These are phyloP conservation scores for Fraxinus sp. DNA, from an alignment of 305 asterid genomes.

Conservation along the genomic window DNA sequence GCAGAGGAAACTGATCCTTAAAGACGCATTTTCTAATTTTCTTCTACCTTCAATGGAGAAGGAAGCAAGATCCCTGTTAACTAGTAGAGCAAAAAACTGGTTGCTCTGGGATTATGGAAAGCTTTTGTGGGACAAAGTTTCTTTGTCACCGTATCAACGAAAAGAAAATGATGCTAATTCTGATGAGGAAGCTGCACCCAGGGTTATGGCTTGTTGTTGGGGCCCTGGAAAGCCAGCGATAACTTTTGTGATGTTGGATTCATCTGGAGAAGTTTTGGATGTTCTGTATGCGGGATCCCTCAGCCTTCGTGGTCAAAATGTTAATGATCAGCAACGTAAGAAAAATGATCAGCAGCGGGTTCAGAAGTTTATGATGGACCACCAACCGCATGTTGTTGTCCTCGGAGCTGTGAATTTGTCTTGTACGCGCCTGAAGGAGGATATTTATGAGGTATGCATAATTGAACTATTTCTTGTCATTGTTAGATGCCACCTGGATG, in stretches of 20 bases:
- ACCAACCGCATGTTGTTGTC: constrained; percentile 89
- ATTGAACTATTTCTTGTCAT: constrained; percentile 1
- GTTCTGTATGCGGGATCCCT: constrained; percentile 80
- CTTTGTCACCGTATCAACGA: constrained; percentile 82
- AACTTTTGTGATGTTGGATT: constrained; percentile 93
- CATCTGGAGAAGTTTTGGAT: constrained; percentile 92
- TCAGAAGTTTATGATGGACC: constrained; percentile 94
- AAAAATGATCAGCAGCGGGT: constrained; percentile 93
- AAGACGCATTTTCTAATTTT: constrained; percentile 66
- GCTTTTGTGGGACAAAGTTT: constrained; percentile 81
- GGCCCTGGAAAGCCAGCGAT: constrained; percentile 97
- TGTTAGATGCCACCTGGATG: not conserved
- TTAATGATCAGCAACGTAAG: constrained; percentile 83
- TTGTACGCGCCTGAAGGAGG: constrained; percentile 89
- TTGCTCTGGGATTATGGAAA: constrained; percentile 75
- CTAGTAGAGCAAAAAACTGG: constrained; percentile 79
- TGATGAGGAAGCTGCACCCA: constrained; percentile 83
- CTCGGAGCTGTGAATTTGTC: constrained; percentile 92
- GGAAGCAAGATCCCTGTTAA: constrained; percentile 76
- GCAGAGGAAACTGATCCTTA: constrained; percentile 81
- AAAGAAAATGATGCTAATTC: constrained; percentile 70
- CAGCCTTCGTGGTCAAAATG: constrained; percentile 84
- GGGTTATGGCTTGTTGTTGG: constrained; percentile 99
- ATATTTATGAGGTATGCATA: constrained; percentile 81
- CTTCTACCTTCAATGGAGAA: constrained; percentile 93